Evolutionary conservation across 2,329 filamentous ascomycete genomes (phyloP).

Genomic region (Acrocalymma vagum): DNA sequence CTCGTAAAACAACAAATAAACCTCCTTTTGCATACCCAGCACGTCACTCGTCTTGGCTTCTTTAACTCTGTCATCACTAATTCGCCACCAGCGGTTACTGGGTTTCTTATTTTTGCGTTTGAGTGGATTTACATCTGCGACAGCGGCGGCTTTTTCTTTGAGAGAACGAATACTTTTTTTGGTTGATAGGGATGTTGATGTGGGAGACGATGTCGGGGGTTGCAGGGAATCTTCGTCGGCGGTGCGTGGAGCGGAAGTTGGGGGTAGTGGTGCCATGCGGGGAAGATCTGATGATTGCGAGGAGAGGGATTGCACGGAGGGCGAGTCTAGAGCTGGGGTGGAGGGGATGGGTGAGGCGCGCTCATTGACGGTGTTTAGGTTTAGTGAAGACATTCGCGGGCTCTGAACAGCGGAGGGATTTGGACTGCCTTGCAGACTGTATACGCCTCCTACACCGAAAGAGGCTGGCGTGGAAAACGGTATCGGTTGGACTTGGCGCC

Average conservation of each 20-base stretch:
- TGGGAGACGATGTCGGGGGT: constrained; percentile 21
- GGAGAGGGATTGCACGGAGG: constrained; percentile 41
- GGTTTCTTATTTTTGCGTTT: constrained; percentile 66
- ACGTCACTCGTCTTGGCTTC: constrained; percentile 94
- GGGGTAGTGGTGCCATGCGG: constrained; percentile 28
- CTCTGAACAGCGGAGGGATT: constrained; percentile 58
- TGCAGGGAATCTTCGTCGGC: constrained; percentile 32
- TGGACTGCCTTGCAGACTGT: constrained; percentile 67
- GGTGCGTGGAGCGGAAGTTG: constrained; percentile 40
- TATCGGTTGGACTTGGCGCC: constrained; percentile 79
- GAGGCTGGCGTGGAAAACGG: constrained; percentile 85
- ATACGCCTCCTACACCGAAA: constrained; percentile 78
- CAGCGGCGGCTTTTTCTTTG: constrained; percentile 41
- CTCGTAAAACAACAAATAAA: constrained; percentile 97
- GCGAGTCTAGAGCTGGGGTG: constrained; percentile 35
- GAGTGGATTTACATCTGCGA: constrained; percentile 54
- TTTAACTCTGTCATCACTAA: constrained; percentile 96
- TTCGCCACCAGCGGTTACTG: constrained; percentile 91
- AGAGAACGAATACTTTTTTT: constrained; percentile 38
- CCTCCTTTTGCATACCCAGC: constrained; percentile 91
- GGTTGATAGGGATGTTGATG: constrained; percentile 29
- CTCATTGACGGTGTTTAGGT: constrained; percentile 36
- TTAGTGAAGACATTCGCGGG: constrained; percentile 50
- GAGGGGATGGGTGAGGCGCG: constrained; percentile 34
- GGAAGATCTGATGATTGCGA: constrained; percentile 45